A percentile compares a stretch with the other conserved stretches of the same genome.
phyloP scores from a whole-genome alignment of 805 yeast genomes.

The Kazachstania martiniae region DNA sequence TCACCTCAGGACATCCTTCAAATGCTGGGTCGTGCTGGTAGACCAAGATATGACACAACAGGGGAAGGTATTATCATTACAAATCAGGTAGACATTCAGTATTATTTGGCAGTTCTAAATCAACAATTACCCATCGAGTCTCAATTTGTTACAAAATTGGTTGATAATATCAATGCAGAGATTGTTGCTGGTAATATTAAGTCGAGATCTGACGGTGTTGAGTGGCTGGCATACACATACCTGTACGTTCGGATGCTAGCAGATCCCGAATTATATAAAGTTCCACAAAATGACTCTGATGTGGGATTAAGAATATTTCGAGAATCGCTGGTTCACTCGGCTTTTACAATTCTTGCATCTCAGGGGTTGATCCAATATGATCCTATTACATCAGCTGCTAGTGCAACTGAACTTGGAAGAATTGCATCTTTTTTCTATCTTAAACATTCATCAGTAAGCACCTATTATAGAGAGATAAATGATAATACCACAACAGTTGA shows the following conservation, averaged over 20 bases:
- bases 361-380: constrained; percentile 55
- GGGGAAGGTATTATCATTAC: constrained; percentile 95
- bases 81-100: constrained; percentile 72
- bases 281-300: constrained; percentile 8
- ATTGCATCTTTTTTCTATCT: constrained; percentile 85
- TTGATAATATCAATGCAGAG: constrained; percentile 80
- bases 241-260: constrained; percentile 66
- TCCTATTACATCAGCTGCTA: constrained; percentile 35
- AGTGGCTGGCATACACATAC: constrained; percentile 76
- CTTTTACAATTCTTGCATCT: constrained; percentile 46
- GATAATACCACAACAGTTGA: constrained; percentile 65
- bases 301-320: constrained; percentile 38
- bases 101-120: constrained; percentile 80
- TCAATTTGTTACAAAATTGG: constrained; percentile 58
- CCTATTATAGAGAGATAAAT: constrained; percentile 50
- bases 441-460: constrained; percentile 57
- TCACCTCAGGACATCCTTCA: constrained; percentile 92
- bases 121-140: constrained; percentile 91
- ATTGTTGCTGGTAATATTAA: constrained; percentile 61
- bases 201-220: constrained; percentile 52
- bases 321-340: constrained; percentile 65
- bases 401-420: constrained; percentile 61
- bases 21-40: constrained; percentile 97
- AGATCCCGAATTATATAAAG: constrained; percentile 62
- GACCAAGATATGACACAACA: constrained; percentile 84